phyloP scores from a whole-genome alignment of 176 grass and related monocot genomes.

The Aegilops longissima region DNA sequence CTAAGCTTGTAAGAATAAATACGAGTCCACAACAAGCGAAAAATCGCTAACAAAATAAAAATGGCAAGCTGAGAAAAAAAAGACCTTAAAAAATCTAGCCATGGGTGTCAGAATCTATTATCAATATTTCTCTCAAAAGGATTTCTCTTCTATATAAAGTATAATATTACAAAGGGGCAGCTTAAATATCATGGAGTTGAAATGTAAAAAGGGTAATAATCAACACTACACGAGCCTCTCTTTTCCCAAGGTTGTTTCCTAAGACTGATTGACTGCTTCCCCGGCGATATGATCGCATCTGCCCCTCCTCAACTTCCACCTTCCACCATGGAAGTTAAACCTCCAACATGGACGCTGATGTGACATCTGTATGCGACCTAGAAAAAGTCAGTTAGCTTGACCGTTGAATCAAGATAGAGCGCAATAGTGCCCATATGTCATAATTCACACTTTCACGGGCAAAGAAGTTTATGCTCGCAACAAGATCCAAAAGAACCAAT shows the following conservation, averaged over 20 bases:
- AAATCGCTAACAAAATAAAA: not conserved
- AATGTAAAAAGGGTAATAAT: conserved; percentile 48
- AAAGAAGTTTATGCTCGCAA: not conserved
- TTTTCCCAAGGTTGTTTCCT: conserved; percentile 28
- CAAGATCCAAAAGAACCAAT: not conserved
- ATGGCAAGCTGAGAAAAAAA: not conserved
- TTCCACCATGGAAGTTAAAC: conserved; percentile 12
- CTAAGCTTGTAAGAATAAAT: not conserved
- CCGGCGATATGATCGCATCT: not conserved
- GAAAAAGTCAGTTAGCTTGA: conserved; percentile 14
- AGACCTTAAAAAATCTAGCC: not conserved
- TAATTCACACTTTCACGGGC: not conserved
- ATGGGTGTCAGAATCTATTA: conserved; percentile 16
- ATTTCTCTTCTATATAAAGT: conserved; percentile 60
- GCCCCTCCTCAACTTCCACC: conserved; percentile 17
- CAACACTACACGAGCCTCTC: conserved; percentile 43
- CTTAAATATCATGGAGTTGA: conserved; percentile 39
- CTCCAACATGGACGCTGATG: conserved; percentile 13
- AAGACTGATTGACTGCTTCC: conserved; percentile 32
- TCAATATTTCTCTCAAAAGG: conserved; percentile 41
- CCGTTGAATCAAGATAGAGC: conserved; percentile 1
- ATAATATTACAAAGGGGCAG: conserved; percentile 36
- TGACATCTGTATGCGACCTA: conserved; percentile 36
- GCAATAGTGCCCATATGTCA: not conserved
- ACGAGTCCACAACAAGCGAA: not conserved